phyloP scores from a whole-genome alignment of 2,329 filamentous ascomycete species.

The Penicillium verrucosum region DNA sequence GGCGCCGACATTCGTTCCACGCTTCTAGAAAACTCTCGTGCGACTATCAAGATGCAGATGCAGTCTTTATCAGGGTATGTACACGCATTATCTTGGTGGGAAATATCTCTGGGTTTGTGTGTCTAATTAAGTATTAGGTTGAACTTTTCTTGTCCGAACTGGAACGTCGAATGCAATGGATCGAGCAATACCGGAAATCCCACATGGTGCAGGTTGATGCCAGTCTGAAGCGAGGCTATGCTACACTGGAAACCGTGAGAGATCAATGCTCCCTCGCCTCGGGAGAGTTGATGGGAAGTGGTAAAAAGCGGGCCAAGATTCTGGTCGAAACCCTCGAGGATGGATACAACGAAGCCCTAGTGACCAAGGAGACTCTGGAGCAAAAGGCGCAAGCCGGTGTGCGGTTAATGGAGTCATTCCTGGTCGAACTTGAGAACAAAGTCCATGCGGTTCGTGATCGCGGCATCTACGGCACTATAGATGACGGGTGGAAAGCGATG shows the following conservation, averaged over 20 bases:
- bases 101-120: neutral
- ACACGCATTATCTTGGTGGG: neutral
- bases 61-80: constrained; percentile 44
- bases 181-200: constrained; percentile 83
- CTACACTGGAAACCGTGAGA: constrained; percentile 80
- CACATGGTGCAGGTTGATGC: constrained; percentile 77
- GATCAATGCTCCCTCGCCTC: constrained; percentile 86
- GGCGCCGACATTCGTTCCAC: constrained; percentile 47
- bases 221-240: constrained; percentile 78
- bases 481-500: constrained; percentile 73
- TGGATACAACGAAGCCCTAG: constrained; percentile 81
- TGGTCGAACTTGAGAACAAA: constrained; percentile 79
- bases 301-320: constrained; percentile 76
- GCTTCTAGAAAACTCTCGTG: constrained; percentile 42
- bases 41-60: constrained; percentile 44
- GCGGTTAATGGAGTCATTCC: constrained; percentile 77
- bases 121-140: constrained; percentile 31
- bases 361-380: constrained; percentile 79
- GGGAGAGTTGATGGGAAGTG: constrained; percentile 83
- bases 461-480: constrained; percentile 73
- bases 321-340: constrained; percentile 90
- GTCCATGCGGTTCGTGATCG: constrained; percentile 76
- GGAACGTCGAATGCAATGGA: constrained; percentile 78
- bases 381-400: constrained; percentile 89
- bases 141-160: constrained; percentile 67